Evolutionary conservation across 345 rosid genomes (phyloP), one percentile per base, ranked within the genome.

Genomic region (Pistacia integerrima): DNA sequence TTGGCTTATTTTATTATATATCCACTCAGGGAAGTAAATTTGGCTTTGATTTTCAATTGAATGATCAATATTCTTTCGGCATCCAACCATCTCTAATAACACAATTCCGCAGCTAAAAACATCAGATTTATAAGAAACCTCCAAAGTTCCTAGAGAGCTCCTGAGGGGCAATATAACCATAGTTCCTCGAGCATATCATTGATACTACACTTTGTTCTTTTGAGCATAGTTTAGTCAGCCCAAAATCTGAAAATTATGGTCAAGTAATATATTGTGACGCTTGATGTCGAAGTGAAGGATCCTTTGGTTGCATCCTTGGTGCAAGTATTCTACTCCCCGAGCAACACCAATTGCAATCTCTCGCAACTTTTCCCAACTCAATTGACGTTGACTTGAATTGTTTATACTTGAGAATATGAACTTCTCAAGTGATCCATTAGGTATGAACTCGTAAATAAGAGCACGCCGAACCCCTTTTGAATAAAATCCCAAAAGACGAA

Each of bases 231-330:
- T 68, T 74, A 46, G 78, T 75, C 8, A 79, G 64, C 30, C 82
- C 78, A 12, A 74, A 74, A 69, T 79, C 78, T 5, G 82, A 68
- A 79, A 79, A 69, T 74, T 74, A 49, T 69, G 54, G 59, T 79
- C 78, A 0, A 79, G 65, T 33, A 77, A 61, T 35, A 69, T 61
- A 58, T 76, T 76, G 49, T 76, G 79, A 22, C 68, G 79, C 44
- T 68, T 78, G 61, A 78, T 78, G 22, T 78, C 74, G 4, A 78
- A 66, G 59, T 78, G 81, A n/a, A 78, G 69, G 22, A 73, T 73
- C 41, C 38, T 46, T 18, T 46, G 58, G 35, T 56, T 57, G 67
- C 81, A 78, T 17, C 81, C 81, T 57, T 61, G 62, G 46, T 78
- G 81, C 52, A 78, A 54, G 28, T 78, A 74, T 8, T 67, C 77